Evolutionary conservation across 2,329 filamentous ascomycete genomes (phyloP).

Genomic region (Chaetothyriales sp.): DNA sequence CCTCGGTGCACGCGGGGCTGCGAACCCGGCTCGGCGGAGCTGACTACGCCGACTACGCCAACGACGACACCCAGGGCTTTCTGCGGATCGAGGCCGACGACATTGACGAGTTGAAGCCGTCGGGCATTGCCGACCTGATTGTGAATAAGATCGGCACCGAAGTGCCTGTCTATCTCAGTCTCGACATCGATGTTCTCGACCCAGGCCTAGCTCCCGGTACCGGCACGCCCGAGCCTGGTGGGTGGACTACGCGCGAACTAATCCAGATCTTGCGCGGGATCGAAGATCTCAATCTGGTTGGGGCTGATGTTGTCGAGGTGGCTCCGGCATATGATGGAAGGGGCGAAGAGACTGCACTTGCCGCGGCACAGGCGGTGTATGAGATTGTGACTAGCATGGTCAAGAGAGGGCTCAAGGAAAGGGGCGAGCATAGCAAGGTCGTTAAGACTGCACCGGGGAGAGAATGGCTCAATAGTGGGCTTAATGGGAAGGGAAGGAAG

Average conservation of each 20-base stretch:
- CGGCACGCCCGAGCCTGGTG: constrained; percentile 77
- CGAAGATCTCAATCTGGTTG: constrained; percentile 70
- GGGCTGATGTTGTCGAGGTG: constrained; percentile 82
- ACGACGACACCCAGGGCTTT: constrained; percentile 65
- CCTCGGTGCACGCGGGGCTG: constrained; percentile 67
- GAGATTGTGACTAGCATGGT: constrained; percentile 58
- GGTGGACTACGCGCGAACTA: constrained; percentile 79
- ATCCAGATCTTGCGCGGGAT: constrained; percentile 70
- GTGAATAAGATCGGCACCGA: constrained; percentile 56
- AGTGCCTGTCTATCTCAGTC: constrained; percentile 63
- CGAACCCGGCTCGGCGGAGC: constrained; percentile 57
- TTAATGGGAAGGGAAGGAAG: constrained; percentile 3
- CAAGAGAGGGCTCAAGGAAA: constrained; percentile 25
- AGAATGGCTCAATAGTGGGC: not conserved
- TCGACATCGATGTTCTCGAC: constrained; percentile 71
- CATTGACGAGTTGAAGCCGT: constrained; percentile 65
- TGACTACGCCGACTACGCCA: constrained; percentile 52
- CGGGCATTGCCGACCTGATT: constrained; percentile 56
- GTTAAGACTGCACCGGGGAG: constrained; percentile 10
- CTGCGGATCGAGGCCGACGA: constrained; percentile 68
- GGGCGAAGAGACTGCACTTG: constrained; percentile 67
- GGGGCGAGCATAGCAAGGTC: constrained; percentile 17
- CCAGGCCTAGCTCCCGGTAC: constrained; percentile 58
- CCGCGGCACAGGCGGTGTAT: constrained; percentile 69
- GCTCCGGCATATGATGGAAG: constrained; percentile 68